Percentiles rank a stretch among this genome's conserved stretches.
Conservation (phyloP, 2,329 filamentous ascomycete species). For the Paraphaeosphaeria sporulosa region DNA sequence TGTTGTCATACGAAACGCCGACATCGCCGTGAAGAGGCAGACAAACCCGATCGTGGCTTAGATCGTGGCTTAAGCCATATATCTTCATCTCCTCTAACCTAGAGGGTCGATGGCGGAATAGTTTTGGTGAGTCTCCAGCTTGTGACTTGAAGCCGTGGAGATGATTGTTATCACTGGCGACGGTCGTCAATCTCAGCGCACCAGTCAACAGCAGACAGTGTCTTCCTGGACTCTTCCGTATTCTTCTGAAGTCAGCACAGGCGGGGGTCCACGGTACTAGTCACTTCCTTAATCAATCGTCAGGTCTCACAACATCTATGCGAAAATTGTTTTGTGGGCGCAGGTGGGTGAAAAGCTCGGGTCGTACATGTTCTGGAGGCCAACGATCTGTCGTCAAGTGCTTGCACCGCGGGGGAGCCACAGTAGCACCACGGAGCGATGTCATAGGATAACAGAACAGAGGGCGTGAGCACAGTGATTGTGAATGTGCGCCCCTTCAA, state of each 20-base stretch:
- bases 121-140: neutral
- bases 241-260: neutral
- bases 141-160: neutral
- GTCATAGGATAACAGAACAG: neutral
- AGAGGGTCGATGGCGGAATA: too few species aligned
- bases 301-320: neutral
- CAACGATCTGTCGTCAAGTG: neutral
- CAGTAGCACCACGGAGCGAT: conserved; percentile 11
- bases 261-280: neutral
- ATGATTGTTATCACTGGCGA: neutral
- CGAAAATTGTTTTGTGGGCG: neutral
- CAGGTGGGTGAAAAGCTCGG: conserved; percentile 1
- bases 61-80: conserved; percentile 7
- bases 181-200: neutral
- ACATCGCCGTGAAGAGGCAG: conserved; percentile 3
- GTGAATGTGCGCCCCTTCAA: neutral
- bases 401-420: conserved; percentile 6
- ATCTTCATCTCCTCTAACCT: neutral
- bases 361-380: conserved; percentile 3
- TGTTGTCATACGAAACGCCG: conserved; percentile 4
- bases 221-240: neutral
- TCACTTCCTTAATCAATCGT: neutral
- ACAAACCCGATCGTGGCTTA: neutral
- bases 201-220: neutral
- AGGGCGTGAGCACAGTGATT: conserved; percentile 14